Evolutionary conservation across 352 stramenopile species (phyloP).

Genomic region (Phytophthora hibernalis): DNA sequence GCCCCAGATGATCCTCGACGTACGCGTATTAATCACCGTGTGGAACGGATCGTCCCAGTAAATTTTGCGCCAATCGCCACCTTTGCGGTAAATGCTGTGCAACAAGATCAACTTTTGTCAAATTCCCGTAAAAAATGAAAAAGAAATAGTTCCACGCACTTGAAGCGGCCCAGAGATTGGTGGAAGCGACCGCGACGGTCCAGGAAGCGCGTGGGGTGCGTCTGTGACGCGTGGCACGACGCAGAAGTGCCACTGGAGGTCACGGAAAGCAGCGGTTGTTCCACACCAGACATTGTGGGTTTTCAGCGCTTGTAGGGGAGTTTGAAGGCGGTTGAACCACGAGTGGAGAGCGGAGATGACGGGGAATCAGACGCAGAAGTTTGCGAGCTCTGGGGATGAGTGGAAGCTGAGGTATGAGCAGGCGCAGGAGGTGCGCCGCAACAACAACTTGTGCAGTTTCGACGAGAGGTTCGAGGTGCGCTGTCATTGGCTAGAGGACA

Average conservation of each 20-base stretch:
- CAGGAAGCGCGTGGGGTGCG: conserved; percentile 51
- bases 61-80: conserved; percentile 83
- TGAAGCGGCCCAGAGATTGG: conserved; percentile 76
- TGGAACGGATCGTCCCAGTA: conserved; percentile 90
- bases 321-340: conserved; percentile 4
- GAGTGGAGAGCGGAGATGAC: conserved; percentile 12
- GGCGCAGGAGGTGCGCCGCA: background rate
- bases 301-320: conserved; percentile 10
- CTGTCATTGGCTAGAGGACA: conserved; percentile 14
- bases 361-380: background rate
- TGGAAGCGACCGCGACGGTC: conserved; percentile 71
- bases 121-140: conserved; percentile 11
- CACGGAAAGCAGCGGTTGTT: conserved; percentile 49
- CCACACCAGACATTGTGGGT: conserved; percentile 35
- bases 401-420: background rate
- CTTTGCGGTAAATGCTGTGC: conserved; percentile 66
- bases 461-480: background rate
- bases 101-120: conserved; percentile 15
- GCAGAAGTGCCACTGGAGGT: conserved; percentile 12
- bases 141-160: conserved; percentile 46
- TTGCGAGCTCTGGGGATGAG: background rate
- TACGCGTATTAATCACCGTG: conserved; percentile 88
- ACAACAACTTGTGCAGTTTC: background rate
- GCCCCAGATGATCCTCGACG: conserved; percentile 77
- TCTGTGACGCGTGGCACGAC: conserved; percentile 7